A percentile compares a stretch with the other conserved stretches of the same genome.
Evolutionary conservation across 257 asterid species (phyloP).

Genomic region (Echites panduratus): DNA sequence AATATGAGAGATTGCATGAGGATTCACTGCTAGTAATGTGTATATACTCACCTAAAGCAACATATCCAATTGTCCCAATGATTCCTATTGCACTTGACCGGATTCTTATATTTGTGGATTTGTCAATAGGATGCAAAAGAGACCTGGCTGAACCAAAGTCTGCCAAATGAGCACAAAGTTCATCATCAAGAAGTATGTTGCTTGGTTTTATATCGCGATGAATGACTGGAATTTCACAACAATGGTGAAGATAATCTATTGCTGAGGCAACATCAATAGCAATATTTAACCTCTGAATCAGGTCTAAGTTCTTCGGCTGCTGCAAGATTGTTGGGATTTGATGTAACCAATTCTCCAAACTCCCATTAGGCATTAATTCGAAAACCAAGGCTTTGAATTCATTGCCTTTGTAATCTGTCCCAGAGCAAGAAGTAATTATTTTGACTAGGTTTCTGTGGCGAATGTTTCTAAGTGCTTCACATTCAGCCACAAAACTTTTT

Average conservation of each 20-base stretch:
- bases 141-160: conserved; percentile 35
- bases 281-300: conserved; percentile 22
- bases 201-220: conserved; percentile 32
- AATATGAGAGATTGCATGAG: not conserved
- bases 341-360: conserved; percentile 21
- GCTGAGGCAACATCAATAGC: conserved; percentile 26
- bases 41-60: conserved; percentile 7
- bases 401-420: conserved; percentile 23
- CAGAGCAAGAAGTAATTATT: conserved; percentile 26
- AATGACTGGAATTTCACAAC: conserved; percentile 18
- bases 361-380: conserved; percentile 21
- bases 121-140: conserved; percentile 7
- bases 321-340: not conserved
- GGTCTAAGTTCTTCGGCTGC: not conserved
- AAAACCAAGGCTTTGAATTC: conserved; percentile 29
- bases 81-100: conserved; percentile 5
- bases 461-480: conserved; percentile 23
- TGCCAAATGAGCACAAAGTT: conserved; percentile 26
- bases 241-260: conserved; percentile 26
- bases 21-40: too few species aligned
- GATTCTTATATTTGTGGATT: not conserved
- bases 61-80: conserved; percentile 19
- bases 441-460: conserved; percentile 30
- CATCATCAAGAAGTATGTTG: conserved; percentile 27
- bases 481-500: conserved; percentile 24